Evolutionary conservation across 2,329 filamentous ascomycete species (phyloP).

Genomic region (Ilyonectria destructans): DNA sequence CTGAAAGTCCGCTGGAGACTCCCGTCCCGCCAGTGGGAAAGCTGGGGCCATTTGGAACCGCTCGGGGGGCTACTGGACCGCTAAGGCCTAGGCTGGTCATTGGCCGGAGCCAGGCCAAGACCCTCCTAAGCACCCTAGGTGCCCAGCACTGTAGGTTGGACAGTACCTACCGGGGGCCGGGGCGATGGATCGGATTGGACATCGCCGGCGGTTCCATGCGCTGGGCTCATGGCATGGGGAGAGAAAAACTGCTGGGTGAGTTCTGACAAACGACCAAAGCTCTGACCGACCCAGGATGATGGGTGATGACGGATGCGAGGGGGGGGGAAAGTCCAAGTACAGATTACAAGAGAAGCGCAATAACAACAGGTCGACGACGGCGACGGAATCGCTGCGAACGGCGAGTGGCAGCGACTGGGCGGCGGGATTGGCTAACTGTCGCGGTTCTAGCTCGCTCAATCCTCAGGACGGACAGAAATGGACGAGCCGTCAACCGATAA

Average conservation of each 20-base stretch:
- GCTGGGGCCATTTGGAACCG: constrained; percentile 25
- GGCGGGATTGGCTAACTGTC: constrained; percentile 1
- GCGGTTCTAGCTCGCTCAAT: constrained; percentile 22
- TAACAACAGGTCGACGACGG: constrained; percentile 5
- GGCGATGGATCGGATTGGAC: constrained; percentile 27
- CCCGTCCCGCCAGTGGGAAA: constrained; percentile 30
- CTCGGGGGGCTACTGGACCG: constrained; percentile 13
- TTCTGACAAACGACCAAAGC: constrained; percentile 14
- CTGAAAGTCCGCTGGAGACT: constrained; percentile 18
- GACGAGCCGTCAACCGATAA: constrained; percentile 7
- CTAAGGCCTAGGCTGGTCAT: constrained; percentile 25
- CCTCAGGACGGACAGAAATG: constrained; percentile 2
- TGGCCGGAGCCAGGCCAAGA: constrained; percentile 16
- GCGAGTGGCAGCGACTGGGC: constrained; percentile 10
- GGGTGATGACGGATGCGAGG: background rate
- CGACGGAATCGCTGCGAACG: constrained; percentile 14
- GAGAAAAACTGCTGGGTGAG: constrained; percentile 8
- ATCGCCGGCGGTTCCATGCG: constrained; percentile 27
- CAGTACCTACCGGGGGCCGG: constrained; percentile 1
- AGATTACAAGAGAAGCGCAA: constrained; percentile 1
- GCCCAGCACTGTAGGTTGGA: background rate
- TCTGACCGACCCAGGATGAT: background rate
- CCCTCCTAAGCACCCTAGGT: constrained; percentile 10
- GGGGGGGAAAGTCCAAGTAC: background rate
- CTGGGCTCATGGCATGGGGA: constrained; percentile 26